These are phyloP conservation scores for Penicillium sp. DNA, from an alignment of 2,329 filamentous ascomycete species.

Conservation along the genomic window DNA sequence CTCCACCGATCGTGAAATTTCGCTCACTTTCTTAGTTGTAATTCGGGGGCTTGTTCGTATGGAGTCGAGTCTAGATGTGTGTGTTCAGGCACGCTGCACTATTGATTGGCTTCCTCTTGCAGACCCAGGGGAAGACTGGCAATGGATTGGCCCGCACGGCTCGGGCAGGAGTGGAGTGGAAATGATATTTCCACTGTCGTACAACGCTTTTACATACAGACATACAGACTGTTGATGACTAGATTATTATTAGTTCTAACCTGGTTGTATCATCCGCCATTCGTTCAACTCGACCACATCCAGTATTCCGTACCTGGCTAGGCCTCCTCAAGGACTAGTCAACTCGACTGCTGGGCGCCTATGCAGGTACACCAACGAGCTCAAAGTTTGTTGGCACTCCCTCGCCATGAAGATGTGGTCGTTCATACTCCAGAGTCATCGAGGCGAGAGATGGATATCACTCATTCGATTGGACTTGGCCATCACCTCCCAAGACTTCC, in stretches of 20 bases:
- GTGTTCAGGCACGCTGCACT: slow-evolving; percentile 17
- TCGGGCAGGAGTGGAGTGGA: slow-evolving; percentile 10
- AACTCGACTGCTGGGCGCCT: background rate
- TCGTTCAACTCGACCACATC: background rate
- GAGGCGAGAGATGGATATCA: too few species aligned
- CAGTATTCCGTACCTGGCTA: background rate
- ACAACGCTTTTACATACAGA: background rate
- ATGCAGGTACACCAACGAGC: background rate
- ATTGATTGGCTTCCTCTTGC: slow-evolving; percentile 10
- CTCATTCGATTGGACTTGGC: too few species aligned
- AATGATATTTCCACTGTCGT: background rate
- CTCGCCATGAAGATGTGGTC: too few species aligned
- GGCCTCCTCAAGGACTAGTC: background rate
- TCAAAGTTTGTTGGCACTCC: background rate
- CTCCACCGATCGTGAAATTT: slow-evolving; percentile 19
- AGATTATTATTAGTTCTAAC: too few species aligned
- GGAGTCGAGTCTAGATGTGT: slow-evolving; percentile 16
- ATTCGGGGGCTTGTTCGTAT: slow-evolving; percentile 3
- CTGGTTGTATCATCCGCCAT: background rate
- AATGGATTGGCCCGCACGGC: slow-evolving; percentile 21
- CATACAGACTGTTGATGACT: background rate
- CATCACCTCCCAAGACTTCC: background rate
- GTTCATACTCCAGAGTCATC: background rate
- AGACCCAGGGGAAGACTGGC: slow-evolving; percentile 4
- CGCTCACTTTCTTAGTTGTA: background rate